Evolutionary conservation across 768 basidiomycete species (phyloP), one percentile per base, ranked within the genome.

Genomic region (Xerocomus brunneocitrinus): DNA sequence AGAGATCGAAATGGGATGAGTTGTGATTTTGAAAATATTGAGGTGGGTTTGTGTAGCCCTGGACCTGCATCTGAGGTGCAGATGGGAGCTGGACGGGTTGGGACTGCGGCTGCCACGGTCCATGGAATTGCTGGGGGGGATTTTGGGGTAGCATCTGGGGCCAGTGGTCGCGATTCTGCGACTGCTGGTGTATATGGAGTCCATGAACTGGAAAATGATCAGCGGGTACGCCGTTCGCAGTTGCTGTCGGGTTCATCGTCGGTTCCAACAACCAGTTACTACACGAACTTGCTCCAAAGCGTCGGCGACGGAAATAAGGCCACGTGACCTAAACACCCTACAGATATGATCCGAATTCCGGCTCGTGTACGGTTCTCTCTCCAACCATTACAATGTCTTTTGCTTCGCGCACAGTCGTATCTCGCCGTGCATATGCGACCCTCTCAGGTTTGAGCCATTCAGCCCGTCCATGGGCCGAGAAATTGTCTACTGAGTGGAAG

Each of bases 401-500:
- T 32, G 36, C 39, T 5, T 44, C 51, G 6, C 65, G 62, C 25
- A 28, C 59, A 8, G 39, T 58, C 31, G 43, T 50, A 5, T 46
- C 50, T 36, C 59, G 63, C 51, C 64, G 63, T 30, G 62, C 84
- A 50, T 74, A 80, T 39, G 74, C 79, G 5, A 79, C 83, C 0
- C 63, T 74, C 0, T 65, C 77, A 25, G 76, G 80, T 3, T 71
- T 91, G 50, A 80, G 75, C 57, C 71, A 80, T 13, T 57, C 75
- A 10, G 85, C 84, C 22, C 76, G 79, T 19, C 67, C 79, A 25
- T 82, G 79, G 57, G 90, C 89, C 1, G 83, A 89, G 59, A 77
- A 78, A 51, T 73, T 93, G 19, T 87, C 87, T 16, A 69, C 78
- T 13, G 77, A 83, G 30, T 98, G 92, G 91, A 84, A 85, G 58